Base-by-base conservation (phyloP, 164 flowering plant genomes). In the Saururus chinensis region DNA sequence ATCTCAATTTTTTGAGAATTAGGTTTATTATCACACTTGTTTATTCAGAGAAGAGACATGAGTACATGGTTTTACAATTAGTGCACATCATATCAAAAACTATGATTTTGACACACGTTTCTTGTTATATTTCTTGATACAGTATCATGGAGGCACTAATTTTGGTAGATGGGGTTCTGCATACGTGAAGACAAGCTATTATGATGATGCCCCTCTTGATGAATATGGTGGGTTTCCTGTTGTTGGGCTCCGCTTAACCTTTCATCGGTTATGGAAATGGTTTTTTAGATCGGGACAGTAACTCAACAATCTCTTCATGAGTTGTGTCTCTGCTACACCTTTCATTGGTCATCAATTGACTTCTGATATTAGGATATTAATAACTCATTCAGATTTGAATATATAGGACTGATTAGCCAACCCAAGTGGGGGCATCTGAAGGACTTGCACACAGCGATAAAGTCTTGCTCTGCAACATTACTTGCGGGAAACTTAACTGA, bases 131-230 rank as follows among this genome's bases (percentile, higher is more conserved):
- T 41, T 7, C 7, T 17, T 12, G 17, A 52, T 58, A 26, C 37
- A 93, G 98, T 95, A 95, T 69, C 99, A 95, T 64, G 99, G 99
- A 54, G 99, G 98, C 74, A 91, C 99, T 14, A 95, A 95, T 70
- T 91, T 89, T 67, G 98, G 90, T 68, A 81, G 98, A 70, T 69
- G 79, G 10, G 78, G 80, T 9, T 63, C 98, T 25, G 70, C 85
- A 20, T 95, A 62, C 69, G 68, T 78, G 5, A 72, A 66, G 20
- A 83, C 99, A 42, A 65, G 82, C 60, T 95, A 95, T 66, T 95
- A 91, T 71, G 98, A 87, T 77, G 80, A 80, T 72, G 98, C 96
- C 56, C 98, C 98, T 19, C 78, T 95, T n/a, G 96, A 95, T 73
- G 98, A 91, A 57, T 95, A 91, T 72, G 99, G 99, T 93, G n/a